Conservation (phyloP, 768 basidiomycete species). For the Suillus fuscotomentosus region DNA sequence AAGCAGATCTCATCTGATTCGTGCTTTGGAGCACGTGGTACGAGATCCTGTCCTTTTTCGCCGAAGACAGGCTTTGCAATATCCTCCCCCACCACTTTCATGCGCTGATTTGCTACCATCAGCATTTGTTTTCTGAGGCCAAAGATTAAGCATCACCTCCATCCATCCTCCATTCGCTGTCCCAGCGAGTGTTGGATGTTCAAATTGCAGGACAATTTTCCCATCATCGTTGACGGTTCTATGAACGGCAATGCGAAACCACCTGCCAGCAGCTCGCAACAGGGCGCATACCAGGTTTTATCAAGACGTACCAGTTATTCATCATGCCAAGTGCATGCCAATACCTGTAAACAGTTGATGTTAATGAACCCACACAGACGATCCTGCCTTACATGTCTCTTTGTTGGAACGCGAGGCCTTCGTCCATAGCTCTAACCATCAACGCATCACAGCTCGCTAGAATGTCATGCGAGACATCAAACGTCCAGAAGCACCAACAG, state of each 20-base stretch:
- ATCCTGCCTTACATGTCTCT: constrained; percentile 43
- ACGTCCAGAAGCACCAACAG: constrained; percentile 64
- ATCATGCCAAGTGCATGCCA: constrained; percentile 63
- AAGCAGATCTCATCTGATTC: constrained; percentile 33
- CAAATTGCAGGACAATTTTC: constrained; percentile 39
- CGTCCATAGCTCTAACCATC: constrained; percentile 55
- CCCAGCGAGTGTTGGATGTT: constrained; percentile 58
- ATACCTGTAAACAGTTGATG: constrained; percentile 20
- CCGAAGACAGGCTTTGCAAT: constrained; percentile 41
- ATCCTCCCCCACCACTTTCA: constrained; percentile 47
- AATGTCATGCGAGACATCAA: constrained; percentile 33
- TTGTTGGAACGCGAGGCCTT: constrained; percentile 47
- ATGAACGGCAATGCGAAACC: constrained; percentile 55
- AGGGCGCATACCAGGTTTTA: neutral
- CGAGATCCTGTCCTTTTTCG: neutral
- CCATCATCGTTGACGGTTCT: constrained; percentile 27
- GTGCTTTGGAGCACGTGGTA: neutral
- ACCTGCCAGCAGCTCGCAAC: constrained; percentile 31
- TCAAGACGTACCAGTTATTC: constrained; percentile 41
- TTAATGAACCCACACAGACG: constrained; percentile 9
- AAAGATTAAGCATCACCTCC: constrained; percentile 32
- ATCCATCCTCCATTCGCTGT: constrained; percentile 56
- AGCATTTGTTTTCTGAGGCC: neutral
- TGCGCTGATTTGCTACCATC: constrained; percentile 26
- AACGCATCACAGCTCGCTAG: constrained; percentile 38